Evolutionary conservation across 2,329 filamentous ascomycete species (phyloP).

Genomic region (Ceratocystis harringtonii): DNA sequence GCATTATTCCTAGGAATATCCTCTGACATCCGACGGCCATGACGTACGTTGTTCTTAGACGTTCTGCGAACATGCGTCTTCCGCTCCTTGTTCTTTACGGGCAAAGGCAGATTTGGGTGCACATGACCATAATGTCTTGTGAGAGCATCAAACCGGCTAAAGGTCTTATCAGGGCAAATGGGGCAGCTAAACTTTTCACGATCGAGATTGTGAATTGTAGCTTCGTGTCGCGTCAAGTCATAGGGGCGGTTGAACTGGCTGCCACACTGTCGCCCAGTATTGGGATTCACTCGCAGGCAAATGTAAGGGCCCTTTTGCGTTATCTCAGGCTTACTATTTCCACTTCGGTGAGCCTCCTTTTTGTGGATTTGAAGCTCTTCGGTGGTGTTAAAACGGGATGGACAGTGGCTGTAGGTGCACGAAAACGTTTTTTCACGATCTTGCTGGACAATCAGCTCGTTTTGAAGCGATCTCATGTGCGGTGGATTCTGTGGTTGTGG

Average conservation of each 20-base stretch:
- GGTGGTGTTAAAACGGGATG: slow-evolving; percentile 74
- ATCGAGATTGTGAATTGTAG: slow-evolving; percentile 88
- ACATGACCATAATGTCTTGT: slow-evolving; percentile 91
- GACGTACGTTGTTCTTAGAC: background rate
- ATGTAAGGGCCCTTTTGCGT: slow-evolving; percentile 86
- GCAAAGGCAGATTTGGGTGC: slow-evolving; percentile 73
- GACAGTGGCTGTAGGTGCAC: slow-evolving; percentile 88
- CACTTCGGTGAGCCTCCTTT: slow-evolving; percentile 75
- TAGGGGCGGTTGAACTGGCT: slow-evolving; percentile 91
- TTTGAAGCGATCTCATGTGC: background rate
- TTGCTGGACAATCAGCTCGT: background rate
- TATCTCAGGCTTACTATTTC: slow-evolving; percentile 29
- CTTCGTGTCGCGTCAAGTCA: slow-evolving; percentile 89
- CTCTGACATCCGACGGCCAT: background rate
- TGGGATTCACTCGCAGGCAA: slow-evolving; percentile 86
- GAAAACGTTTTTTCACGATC: slow-evolving; percentile 53
- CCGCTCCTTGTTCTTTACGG: slow-evolving; percentile 37
- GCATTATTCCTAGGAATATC: background rate
- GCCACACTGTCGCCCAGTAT: slow-evolving; percentile 63
- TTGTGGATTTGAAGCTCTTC: slow-evolving; percentile 87
- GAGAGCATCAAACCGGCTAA: slow-evolving; percentile 85
- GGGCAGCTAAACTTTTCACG: slow-evolving; percentile 93
- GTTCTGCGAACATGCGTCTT: slow-evolving; percentile 6
- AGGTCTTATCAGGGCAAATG: slow-evolving; percentile 92
- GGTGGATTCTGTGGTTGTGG: background rate